Conservation (phyloP, 345 rosid genomes). For the Dipteronia dyeriana region DNA sequence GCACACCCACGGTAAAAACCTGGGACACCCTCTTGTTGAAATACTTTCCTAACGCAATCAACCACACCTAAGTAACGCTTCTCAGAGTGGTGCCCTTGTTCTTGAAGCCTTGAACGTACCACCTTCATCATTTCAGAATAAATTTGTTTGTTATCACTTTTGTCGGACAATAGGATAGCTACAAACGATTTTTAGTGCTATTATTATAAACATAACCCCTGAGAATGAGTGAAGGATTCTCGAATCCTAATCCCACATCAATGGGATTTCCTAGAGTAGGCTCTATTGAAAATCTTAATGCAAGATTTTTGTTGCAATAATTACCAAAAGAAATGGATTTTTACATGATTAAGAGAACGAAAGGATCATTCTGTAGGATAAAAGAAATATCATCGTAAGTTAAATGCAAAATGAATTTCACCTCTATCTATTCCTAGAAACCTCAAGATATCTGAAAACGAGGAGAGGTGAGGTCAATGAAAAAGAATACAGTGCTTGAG, state of each 20-base stretch:
- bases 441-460: not conserved
- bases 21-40: constrained; percentile 59
- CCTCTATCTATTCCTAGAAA: not conserved
- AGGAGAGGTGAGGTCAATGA: not conserved
- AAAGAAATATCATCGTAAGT: not conserved
- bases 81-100: constrained; percentile 82
- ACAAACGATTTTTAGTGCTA: not conserved
- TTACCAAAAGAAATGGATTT: not conserved
- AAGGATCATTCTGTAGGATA: not conserved
- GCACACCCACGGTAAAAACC: constrained; percentile 97
- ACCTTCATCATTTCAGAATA: constrained; percentile 42
- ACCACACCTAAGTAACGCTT: constrained; percentile 67
- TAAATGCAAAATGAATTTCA: not conserved
- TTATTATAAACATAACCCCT: not conserved
- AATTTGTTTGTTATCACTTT: not conserved
- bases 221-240: not conserved
- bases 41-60: constrained; percentile 74
- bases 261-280: not conserved
- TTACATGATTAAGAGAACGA: not conserved
- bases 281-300: not conserved
- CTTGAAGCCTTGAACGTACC: constrained; percentile 88
- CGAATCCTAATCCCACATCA: not conserved
- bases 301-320: not conserved
- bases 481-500: not conserved
- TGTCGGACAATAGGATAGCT: not conserved